phyloP scores from a whole-genome alignment of 768 basidiomycete genomes.

The Leccinellum rugosiceps region DNA sequence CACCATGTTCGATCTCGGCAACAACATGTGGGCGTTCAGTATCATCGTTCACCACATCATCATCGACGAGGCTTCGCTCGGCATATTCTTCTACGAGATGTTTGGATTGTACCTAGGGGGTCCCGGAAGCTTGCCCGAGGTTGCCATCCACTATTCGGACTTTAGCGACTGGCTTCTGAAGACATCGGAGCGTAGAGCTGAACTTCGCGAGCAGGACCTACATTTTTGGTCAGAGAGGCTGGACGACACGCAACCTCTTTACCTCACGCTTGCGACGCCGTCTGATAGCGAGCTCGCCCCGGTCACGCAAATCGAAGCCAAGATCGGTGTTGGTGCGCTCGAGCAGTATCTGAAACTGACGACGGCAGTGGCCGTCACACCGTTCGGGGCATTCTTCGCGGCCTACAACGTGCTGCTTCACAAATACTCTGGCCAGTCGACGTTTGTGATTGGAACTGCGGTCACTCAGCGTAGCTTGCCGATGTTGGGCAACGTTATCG shows the following conservation, averaged over 20 bases:
- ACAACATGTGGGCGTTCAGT: slow-evolving; percentile 25
- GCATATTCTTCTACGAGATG: slow-evolving; percentile 29
- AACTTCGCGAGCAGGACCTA: slow-evolving; percentile 25
- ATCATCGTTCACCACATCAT: slow-evolving; percentile 32
- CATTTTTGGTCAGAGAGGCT: slow-evolving; percentile 24
- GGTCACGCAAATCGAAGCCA: slow-evolving; percentile 27
- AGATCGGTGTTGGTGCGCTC: slow-evolving; percentile 15
- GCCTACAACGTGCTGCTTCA: slow-evolving; percentile 31
- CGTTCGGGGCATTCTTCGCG: slow-evolving; percentile 31
- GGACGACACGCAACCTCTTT: slow-evolving; percentile 15
- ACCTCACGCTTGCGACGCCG: slow-evolving; percentile 25
- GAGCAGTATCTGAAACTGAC: slow-evolving; percentile 23
- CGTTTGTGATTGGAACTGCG: slow-evolving; percentile 29
- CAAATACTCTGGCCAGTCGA: slow-evolving; percentile 29
- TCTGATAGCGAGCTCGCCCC: slow-evolving; percentile 26
- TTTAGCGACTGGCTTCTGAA: slow-evolving; percentile 26
- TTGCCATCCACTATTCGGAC: slow-evolving; percentile 18
- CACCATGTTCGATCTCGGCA: slow-evolving; percentile 26
- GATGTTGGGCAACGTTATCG: slow-evolving; percentile 25
- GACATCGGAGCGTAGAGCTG: slow-evolving; percentile 25
- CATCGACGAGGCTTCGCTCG: slow-evolving; percentile 29
- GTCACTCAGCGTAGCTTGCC: slow-evolving; percentile 31
- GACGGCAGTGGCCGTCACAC: slow-evolving; percentile 15
- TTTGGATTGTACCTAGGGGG: slow-evolving; percentile 27
- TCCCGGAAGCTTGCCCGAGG: slow-evolving; percentile 21